Base-by-base conservation (phyloP, 2,329 filamentous ascomycete genomes). In the Sordariomycetes sp. region DNA sequence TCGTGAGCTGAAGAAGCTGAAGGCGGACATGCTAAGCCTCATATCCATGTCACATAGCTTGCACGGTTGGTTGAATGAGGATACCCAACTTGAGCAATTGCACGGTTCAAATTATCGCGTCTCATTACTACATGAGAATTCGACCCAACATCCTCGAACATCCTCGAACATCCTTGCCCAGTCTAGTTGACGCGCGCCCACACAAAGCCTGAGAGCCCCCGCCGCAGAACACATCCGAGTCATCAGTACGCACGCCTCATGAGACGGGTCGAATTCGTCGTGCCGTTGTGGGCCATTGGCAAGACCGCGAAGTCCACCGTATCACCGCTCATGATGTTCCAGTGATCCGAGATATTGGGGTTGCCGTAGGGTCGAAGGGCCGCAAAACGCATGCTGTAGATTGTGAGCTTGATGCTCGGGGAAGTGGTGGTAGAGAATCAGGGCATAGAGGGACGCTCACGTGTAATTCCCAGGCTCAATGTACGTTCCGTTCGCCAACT, bases 321-420 rank as follows among this genome's bases (percentile, higher is more conserved):
- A 27, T 54, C 41, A 26, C 46, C 42, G 25, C 40, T 39, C 53
- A 58, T 58, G 28, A 62, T 43, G 23, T 64, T 58, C 62, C 60
- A 65, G 35, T 64, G 60, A 25, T 57, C 57, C 2, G 60, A 53
- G 9, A 61, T 51, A 6, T 52, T 45, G 1, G 56, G 59, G 21
- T 62, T 58, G 1, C 61, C 61, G 20, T 64, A 64, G 2, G 61
- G 59, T 21, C 55, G 49, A 12, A 65, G 42, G 1, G 58, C 58
- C 5, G 61, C 61, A 30, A 64, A 59, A 8, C 61, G 59, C 46
- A 64, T 57, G 6, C 58, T 59, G 24, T 34, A 14, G 31, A 15
- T 24, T 15, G 31, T 19, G 12, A 18, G 18, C 29, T 15, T 10
- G n/a, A 14, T 14, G 21, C 16, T 31, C 29, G 9, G 20, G 20